Percentiles rank a stretch among this genome's conserved stretches.
phyloP scores from a whole-genome alignment of 345 rosid genomes.

The Alliaria petiolata region DNA sequence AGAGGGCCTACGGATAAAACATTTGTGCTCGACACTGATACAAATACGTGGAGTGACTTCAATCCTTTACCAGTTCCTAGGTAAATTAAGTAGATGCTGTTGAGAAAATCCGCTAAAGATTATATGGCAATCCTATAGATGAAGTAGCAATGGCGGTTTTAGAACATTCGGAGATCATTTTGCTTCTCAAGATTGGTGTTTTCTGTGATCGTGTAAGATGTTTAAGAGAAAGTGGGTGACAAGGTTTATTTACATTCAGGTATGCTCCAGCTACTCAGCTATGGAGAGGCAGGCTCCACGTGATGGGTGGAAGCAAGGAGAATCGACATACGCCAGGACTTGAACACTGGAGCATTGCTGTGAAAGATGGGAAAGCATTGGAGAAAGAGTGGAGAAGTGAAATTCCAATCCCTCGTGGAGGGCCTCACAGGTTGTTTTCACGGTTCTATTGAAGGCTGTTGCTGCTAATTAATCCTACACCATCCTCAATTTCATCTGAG shows the following conservation, averaged over 20 bases:
- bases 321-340: conserved; percentile 79
- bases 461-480: background rate
- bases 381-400: conserved; percentile 88
- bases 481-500: background rate
- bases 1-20: conserved; percentile 83
- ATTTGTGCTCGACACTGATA: conserved; percentile 76
- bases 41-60: conserved; percentile 73
- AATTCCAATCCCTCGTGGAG: conserved; percentile 94
- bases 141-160: background rate
- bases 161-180: background rate
- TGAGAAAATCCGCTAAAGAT: background rate
- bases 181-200: background rate
- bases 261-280: conserved; percentile 98
- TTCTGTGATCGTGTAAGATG: background rate
- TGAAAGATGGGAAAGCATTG: conserved; percentile 77
- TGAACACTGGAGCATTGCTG: conserved; percentile 92
- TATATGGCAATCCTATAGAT: background rate
- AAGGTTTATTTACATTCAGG: conserved; percentile 37
- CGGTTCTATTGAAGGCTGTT: background rate
- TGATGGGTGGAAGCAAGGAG: conserved; percentile 99
- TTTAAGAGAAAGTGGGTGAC: background rate
- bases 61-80: conserved; percentile 81
- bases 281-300: conserved; percentile 98
- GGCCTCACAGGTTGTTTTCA: conserved; percentile 77
- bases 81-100: conserved; percentile 31